Percentiles rank a stretch among this genome's conserved stretches.
phyloP scores from a whole-genome alignment of 2,329 filamentous ascomycete genomes.

The Aspergillus quadricinctus region DNA sequence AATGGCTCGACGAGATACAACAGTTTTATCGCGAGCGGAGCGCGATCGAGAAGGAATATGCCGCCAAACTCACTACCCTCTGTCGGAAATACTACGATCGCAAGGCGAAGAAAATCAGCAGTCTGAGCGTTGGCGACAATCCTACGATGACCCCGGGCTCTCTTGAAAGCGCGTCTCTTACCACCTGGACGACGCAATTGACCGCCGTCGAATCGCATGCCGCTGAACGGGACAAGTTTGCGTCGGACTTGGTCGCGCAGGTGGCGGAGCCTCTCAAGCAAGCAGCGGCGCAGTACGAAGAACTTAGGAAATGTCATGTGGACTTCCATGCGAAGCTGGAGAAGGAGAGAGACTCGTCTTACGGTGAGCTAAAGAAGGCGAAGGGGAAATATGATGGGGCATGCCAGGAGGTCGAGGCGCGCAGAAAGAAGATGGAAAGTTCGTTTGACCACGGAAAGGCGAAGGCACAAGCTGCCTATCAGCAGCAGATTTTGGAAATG shows the following conservation, averaged over 20 bases:
- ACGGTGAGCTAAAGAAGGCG: conserved; percentile 78
- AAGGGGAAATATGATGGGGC: conserved; percentile 90
- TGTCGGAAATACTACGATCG: conserved; percentile 98
- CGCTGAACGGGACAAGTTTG: conserved; percentile 81
- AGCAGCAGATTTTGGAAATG: conserved; percentile 91
- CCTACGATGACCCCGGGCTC: conserved; percentile 92
- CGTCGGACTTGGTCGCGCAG: conserved; percentile 69
- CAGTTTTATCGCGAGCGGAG: conserved; percentile 95
- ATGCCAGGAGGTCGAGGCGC: conserved; percentile 91
- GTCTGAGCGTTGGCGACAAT: conserved; percentile 86
- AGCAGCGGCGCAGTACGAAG: conserved; percentile 73
- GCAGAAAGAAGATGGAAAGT: conserved; percentile 89
- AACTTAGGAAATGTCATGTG: conserved; percentile 82
- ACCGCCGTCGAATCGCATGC: conserved; percentile 84
- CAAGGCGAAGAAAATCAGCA: conserved; percentile 84
- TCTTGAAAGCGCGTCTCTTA: conserved; percentile 91
- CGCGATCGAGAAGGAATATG: conserved; percentile 94
- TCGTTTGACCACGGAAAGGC: conserved; percentile 81
- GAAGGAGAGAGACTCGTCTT: conserved; percentile 79
- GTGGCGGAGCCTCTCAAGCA: conserved; percentile 83
- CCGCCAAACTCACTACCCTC: conserved; percentile 75
- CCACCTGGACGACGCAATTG: conserved; percentile 93
- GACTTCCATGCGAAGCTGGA: conserved; percentile 88
- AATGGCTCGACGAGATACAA: conserved; percentile 95
- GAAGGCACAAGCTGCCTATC: conserved; percentile 87